Base-by-base conservation (phyloP, 2,329 filamentous ascomycete species). In the Fonsecaea pedrosoi region DNA sequence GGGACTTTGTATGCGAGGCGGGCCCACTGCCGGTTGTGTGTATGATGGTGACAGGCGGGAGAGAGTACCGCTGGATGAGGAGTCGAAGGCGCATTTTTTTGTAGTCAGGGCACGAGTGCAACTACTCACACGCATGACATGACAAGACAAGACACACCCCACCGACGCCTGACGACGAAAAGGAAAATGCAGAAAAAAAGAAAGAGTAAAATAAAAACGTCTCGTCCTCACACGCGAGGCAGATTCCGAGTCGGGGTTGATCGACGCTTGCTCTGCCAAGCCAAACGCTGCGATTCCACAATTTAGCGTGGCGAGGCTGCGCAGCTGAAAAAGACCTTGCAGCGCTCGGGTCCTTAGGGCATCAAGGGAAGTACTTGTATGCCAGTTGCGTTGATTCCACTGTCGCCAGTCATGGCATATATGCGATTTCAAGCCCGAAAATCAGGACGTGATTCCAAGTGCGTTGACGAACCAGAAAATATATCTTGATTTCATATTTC, bases 21-120 rank as follows among this genome's bases (percentile, higher is more conserved):
- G 60, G 83, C 35, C 66, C 62, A 4, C 68, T 62, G 55, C 65
- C 78, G 18, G 90, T 85, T 34, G 86, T 86, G 88, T 92, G 94
- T 48, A 94, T 82, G 62, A 95, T 84, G 70, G 87, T 87, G 63
- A 88, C 86, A 48, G 90, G 85, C 7, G 92, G 92, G 30, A 95
- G 83, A 53, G 85, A 86, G 78, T 94, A 87, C 65, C 92, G 89
- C 70, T 88, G 87, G 62, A 96, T 86, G 40, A 87, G 83, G 56
- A 96, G 81, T 71, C 90, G 89, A 67, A 96, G 85, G 74, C 92
- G 91, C 84, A 95, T 87, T 13, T 21, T 21, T 34, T 10, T 35
- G 40, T 32, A 2, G 59, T 21, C 3, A 48, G 18, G 30, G 30
- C 30, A 32, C 48, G 18, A 21, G 45, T 54, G 59, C 59, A 54